A percentile compares a stretch with the other conserved stretches of the same genome.
phyloP scores from a whole-genome alignment of 805 yeast genomes.

The Ogataea trehalophila region DNA sequence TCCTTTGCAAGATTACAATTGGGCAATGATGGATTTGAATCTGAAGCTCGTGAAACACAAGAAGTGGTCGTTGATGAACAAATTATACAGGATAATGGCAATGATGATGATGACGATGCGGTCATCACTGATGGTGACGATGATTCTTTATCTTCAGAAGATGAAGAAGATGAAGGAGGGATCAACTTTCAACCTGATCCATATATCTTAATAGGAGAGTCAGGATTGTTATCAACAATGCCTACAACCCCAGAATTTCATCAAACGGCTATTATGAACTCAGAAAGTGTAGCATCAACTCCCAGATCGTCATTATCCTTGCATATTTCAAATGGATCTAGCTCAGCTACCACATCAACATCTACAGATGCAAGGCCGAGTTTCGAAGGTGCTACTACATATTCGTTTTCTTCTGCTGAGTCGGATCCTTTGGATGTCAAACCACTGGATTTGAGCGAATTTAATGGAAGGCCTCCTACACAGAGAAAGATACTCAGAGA shows the following conservation, averaged over 20 bases:
- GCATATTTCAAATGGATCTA: background rate
- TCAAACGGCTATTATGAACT: too few species aligned
- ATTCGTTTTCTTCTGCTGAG: background rate
- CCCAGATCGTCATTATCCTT: background rate
- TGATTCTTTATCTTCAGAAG: background rate
- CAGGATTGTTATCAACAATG: too few species aligned
- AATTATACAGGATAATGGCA: slow-evolving; percentile 14
- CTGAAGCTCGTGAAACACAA: too few species aligned
- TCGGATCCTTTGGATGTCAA: background rate
- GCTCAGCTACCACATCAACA: slow-evolving; percentile 7
- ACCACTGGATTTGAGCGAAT: too few species aligned
- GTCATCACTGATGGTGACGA: slow-evolving; percentile 2
- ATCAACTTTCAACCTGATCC: background rate
- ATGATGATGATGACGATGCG: slow-evolving; percentile 22
- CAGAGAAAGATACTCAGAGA: slow-evolving; percentile 27
- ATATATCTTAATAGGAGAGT: background rate
- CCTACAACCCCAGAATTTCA: too few species aligned
- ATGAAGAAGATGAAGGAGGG: slow-evolving; percentile 4
- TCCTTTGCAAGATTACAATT: too few species aligned
- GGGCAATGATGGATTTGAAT: too few species aligned
- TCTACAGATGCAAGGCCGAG: slow-evolving; percentile 7
- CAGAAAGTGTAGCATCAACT: too few species aligned
- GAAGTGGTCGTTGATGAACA: background rate
- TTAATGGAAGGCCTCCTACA: slow-evolving; percentile 11
- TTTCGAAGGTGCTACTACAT: background rate